Evolutionary conservation across 495 filamentous ascomycete genomes (phyloP), one percentile per base, ranked within the genome.

Genomic region (Cairneyella variabilis): DNA sequence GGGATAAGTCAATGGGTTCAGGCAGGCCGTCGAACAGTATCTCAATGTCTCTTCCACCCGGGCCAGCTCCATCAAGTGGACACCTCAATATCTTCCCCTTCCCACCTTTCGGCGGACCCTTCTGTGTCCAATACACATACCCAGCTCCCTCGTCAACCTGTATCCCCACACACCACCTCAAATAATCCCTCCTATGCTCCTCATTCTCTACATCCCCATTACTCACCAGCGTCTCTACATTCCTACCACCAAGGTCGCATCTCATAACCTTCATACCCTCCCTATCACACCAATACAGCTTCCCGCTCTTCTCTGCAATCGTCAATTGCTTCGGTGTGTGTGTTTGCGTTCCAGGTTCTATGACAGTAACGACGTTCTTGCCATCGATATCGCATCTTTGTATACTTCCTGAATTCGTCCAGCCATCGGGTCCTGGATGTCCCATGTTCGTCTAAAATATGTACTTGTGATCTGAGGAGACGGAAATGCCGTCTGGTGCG

Each of bases 101-200:
- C 0, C 55, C 58, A 2, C 59, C 69, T 51, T 81, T 82, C 20
- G 67, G 68, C 4, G 66, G 68, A 0, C 79, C 80, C 59, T 81
- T 82, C 50, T 82, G 80, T 0, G 77, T 76, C 78, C 78, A 82
- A 63, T 78, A 81, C n/a, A 83, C 46, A 22, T 73, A 60, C 1
- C 66, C 67, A 7, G 56, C 62, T 1, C 57, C 43, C 1, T 47
- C 50, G 36, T 71, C 68, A 28, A 83, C 46, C 0, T 69, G 61
- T 26, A 83, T 69, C 0, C 80, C 78, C 5, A 82, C 77, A 56
- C 75, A 79, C 79, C 77, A 82, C 0, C 63, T 64, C 0, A 54
- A 64, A 56, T 71, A 63, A 58, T 75, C 69, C 36, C 25, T 16
- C 39, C 56, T 20, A 40, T 59, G 20, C 9, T 56, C 23, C 47